Percentiles rank a stretch among this genome's conserved stretches.
These are phyloP conservation scores for Trichoderma harzianum DNA, from an alignment of 2,329 filamentous ascomycete genomes.

Conservation along the genomic window DNA sequence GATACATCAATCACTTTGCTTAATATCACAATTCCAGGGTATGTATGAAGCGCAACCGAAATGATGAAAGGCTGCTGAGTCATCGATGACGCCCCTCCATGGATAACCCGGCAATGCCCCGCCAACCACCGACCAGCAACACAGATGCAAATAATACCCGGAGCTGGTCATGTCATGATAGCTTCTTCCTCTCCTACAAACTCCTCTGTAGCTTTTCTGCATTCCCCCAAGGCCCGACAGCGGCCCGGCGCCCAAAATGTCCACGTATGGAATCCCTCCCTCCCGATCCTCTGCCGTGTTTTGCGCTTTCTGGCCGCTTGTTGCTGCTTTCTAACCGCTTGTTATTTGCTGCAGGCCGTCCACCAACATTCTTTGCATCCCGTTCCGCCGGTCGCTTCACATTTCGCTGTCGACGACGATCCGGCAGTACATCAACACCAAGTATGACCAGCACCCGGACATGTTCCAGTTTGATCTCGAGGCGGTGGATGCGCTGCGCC, in stretches of 20 bases:
- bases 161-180: not conserved
- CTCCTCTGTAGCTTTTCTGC: not conserved
- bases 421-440: slow-evolving; percentile 91
- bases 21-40: not conserved
- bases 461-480: slow-evolving; percentile 89
- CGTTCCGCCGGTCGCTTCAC: slow-evolving; percentile 81
- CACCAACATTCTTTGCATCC: slow-evolving; percentile 69
- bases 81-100: not conserved
- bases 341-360: slow-evolving; percentile 23
- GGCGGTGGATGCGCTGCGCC: slow-evolving; percentile 76
- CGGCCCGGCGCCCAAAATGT: slow-evolving; percentile 13
- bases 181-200: not conserved
- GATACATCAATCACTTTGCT: not conserved
- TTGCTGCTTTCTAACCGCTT: not conserved
- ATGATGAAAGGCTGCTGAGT: not conserved
- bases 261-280: not conserved
- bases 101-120: slow-evolving; percentile 7
- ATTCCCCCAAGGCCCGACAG: not conserved
- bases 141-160: not conserved
- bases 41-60: not conserved
- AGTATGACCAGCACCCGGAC: slow-evolving; percentile 98
- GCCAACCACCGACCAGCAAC: slow-evolving; percentile 5
- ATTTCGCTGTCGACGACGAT: slow-evolving; percentile 79
- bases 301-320: not conserved
- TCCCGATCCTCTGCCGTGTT: not conserved